A percentile compares a stretch with the other conserved stretches of the same genome.
phyloP scores from a whole-genome alignment of 345 rosid species.

The Hibiscus trionum region DNA sequence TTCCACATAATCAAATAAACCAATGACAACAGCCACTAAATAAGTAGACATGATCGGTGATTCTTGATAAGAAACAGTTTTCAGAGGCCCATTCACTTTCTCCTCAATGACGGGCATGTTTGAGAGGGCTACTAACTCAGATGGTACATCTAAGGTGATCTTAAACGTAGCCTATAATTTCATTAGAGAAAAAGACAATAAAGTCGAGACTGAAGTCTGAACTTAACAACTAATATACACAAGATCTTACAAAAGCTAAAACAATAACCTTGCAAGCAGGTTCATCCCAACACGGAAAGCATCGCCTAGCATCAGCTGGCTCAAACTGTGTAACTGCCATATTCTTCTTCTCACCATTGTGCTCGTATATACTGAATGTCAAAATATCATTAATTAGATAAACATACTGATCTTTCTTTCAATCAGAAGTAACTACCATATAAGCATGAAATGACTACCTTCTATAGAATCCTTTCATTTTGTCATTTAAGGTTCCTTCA shows the following conservation, averaged over 20 bases:
- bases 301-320: slow-evolving; percentile 90
- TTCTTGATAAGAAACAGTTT: slow-evolving; percentile 73
- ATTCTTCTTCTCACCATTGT: slow-evolving; percentile 83
- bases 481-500: slow-evolving; percentile 67
- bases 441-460: slow-evolving; percentile 15
- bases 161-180: slow-evolving; percentile 75
- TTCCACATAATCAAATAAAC: slow-evolving; percentile 86
- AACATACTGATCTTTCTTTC: not conserved
- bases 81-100: slow-evolving; percentile 59
- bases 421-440: not conserved
- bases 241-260: not conserved
- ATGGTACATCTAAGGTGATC: slow-evolving; percentile 79
- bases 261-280: slow-evolving; percentile 83
- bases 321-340: slow-evolving; percentile 99
- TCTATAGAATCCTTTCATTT: slow-evolving; percentile 86
- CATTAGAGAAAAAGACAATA: not conserved
- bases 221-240: not conserved
- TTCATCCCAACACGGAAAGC: slow-evolving; percentile 99
- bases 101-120: slow-evolving; percentile 78
- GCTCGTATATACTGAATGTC: slow-evolving; percentile 51
- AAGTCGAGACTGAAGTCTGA: not conserved
- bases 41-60: slow-evolving; percentile 98
- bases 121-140: slow-evolving; percentile 82
- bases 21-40: slow-evolving; percentile 86
- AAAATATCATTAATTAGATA: not conserved